Percentiles rank a stretch among this genome's conserved stretches.
Conservation (phyloP, 2,329 filamentous ascomycete species). For the Aspergillus spinulosporus region DNA sequence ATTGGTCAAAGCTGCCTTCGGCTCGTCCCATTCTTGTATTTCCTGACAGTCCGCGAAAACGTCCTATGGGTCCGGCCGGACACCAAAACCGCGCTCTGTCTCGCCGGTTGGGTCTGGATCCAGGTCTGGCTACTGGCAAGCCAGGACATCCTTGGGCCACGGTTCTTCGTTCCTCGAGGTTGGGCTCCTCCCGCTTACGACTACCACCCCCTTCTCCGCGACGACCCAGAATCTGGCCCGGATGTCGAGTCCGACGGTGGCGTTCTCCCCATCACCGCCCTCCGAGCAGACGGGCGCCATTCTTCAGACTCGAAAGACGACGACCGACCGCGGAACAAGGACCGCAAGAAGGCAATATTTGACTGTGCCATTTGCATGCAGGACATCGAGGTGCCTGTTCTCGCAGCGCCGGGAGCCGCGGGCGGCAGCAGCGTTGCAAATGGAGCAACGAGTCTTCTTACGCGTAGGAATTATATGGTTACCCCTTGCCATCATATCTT, state of each 20-base stretch:
- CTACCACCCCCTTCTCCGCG: conserved; percentile 83
- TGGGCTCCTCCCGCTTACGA: conserved; percentile 74
- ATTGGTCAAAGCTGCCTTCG: conserved; percentile 78
- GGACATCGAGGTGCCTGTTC: conserved; percentile 81
- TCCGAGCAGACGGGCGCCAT: conserved; percentile 53
- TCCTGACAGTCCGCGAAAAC: conserved; percentile 76
- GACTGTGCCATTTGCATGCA: conserved; percentile 97
- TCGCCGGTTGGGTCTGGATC: conserved; percentile 80
- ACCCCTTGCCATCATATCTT: conserved; percentile 97
- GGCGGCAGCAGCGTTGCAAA: conserved; percentile 44
- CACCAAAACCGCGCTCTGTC: conserved; percentile 60
- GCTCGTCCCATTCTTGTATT: conserved; percentile 78
- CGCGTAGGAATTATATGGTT: conserved; percentile 87
- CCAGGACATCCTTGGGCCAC: conserved; percentile 82
- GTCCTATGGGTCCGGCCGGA: conserved; percentile 76
- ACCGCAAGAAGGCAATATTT: conserved; percentile 63
- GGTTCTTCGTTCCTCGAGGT: conserved; percentile 74
- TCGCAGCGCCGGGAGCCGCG: conserved; percentile 56
- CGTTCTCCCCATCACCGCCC: conserved; percentile 70
- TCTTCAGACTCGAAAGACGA: conserved; percentile 40
- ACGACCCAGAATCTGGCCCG: conserved; percentile 58
- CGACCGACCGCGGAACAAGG: conserved; percentile 42
- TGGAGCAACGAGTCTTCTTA: conserved; percentile 65
- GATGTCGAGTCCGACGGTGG: conserved; percentile 74
- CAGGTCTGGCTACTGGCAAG: conserved; percentile 76